Evolutionary conservation across 768 basidiomycete species (phyloP), one percentile per base, ranked within the genome.

Genomic region (Boletus pseudo-olivaceus): DNA sequence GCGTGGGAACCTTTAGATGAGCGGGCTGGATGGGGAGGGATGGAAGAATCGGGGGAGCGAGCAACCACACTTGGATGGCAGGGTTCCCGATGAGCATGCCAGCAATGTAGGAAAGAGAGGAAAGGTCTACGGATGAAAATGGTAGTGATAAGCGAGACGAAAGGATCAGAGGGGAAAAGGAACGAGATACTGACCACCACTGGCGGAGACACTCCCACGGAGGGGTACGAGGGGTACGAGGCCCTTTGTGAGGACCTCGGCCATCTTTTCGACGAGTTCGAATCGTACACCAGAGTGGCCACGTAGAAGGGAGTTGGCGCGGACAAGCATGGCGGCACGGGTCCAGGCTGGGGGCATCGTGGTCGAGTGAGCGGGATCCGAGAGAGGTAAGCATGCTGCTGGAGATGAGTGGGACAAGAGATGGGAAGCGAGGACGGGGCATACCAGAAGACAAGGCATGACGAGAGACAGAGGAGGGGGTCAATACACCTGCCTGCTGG

Each of bases 311-410:
- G 90, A 92, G 71, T 94, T 95, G 78, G 90, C 87, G 60, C 92
- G 88, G 61, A 95, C 78, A 10, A 92, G 72, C 63, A 94, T 91
- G 1, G 92, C 90, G 12, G 87, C 92, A 49, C 92, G 85, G 32
- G 93, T 90, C 88, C 93, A 93, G 2, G 88, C 75, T 55, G 89
- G 85, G 5, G 92, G 91, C 89, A 94, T 93, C 55, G 79, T 83
- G 30, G 81, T 80, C 11, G 83, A 80, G 11, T 79, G 71, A 12
- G 86, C 67, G 1, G 87, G 88, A 63, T 91, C 88, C 5, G 78
- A 77, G 41, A 92, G 82, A 9, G 90, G 89, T 0, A 91, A 76
- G 11, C 74, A 37, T 15, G 49, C 61, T 65, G 11, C 3, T 26
- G 14, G 5, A 35, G 32, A 14, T 51, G 37, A 58, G 53, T 2